A percentile compares a stretch with the other conserved stretches of the same genome.
Conservation (phyloP, 768 basidiomycete genomes). For the Amanita subjunquillea region DNA sequence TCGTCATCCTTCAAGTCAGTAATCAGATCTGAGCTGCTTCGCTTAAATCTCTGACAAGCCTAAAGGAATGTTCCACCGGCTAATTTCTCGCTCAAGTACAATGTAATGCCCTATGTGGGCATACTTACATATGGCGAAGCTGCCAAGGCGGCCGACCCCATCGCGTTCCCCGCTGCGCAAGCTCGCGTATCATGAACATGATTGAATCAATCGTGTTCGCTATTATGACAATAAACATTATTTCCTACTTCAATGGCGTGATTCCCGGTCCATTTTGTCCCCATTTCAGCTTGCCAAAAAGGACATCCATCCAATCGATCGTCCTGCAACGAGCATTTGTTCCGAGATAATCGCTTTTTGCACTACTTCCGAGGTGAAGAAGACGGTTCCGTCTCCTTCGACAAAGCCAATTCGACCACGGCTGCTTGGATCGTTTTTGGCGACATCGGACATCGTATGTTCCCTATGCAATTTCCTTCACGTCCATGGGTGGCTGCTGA, state of each 20-base stretch:
- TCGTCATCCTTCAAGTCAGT: constrained; percentile 68
- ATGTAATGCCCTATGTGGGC: constrained; percentile 87
- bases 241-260: not conserved
- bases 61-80: constrained; percentile 54
- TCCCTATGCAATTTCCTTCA: constrained; percentile 47
- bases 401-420: constrained; percentile 26
- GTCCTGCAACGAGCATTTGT: constrained; percentile 28
- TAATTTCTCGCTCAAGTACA: constrained; percentile 73
- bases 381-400: constrained; percentile 27
- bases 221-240: not conserved
- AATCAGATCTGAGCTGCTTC: constrained; percentile 1
- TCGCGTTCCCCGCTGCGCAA: constrained; percentile 30
- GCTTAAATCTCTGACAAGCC: constrained; percentile 2
- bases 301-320: constrained; percentile 25
- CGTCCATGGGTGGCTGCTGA: constrained; percentile 31
- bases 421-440: constrained; percentile 25
- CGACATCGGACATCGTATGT: constrained; percentile 31
- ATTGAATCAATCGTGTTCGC: not conserved
- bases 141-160: constrained; percentile 26
- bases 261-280: constrained; percentile 5
- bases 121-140: constrained; percentile 71
- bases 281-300: constrained; percentile 20
- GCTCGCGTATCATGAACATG: constrained; percentile 24
- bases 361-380: constrained; percentile 33
- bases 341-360: constrained; percentile 24